These are phyloP conservation scores for Exophiala sp. DNA, from an alignment of 2,329 filamentous ascomycete species.

Conservation along the genomic window DNA sequence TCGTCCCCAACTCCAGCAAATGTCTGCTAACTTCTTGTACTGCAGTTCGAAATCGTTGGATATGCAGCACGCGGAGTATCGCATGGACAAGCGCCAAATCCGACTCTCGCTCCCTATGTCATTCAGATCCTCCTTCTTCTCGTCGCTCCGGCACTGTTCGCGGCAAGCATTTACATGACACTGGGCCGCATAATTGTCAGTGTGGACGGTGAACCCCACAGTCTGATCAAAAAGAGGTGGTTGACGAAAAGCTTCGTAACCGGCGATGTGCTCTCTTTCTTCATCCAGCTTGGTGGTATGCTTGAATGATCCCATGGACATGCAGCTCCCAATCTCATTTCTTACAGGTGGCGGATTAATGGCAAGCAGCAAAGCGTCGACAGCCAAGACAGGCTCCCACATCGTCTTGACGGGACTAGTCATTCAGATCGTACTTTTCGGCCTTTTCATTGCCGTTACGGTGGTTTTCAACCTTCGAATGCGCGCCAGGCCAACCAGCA, in stretches of 20 bases:
- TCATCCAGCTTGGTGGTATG: slow-evolving; percentile 32
- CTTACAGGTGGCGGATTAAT: slow-evolving; percentile 31
- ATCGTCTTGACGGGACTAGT: slow-evolving; percentile 54
- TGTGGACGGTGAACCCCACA: slow-evolving; percentile 35
- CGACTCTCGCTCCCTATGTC: slow-evolving; percentile 32
- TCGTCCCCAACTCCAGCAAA: too few relatives aligned
- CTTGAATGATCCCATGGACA: background rate
- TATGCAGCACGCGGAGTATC: slow-evolving; percentile 37
- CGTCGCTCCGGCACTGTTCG: slow-evolving; percentile 41
- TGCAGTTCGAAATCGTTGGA: slow-evolving; percentile 29
- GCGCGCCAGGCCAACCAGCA: slow-evolving; percentile 22
- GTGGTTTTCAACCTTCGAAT: slow-evolving; percentile 50
- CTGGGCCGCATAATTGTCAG: slow-evolving; percentile 39
- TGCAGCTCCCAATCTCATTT: slow-evolving; percentile 37
- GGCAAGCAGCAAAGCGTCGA: slow-evolving; percentile 1
- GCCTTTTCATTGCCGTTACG: slow-evolving; percentile 51
- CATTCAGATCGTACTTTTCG: slow-evolving; percentile 57
- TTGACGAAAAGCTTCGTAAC: slow-evolving; percentile 39
- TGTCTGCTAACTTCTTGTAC: slow-evolving; percentile 30
- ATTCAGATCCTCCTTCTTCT: slow-evolving; percentile 40
- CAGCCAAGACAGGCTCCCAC: slow-evolving; percentile 11
- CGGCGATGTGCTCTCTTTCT: slow-evolving; percentile 36
- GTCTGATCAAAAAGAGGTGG: slow-evolving; percentile 34
- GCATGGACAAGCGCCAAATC: slow-evolving; percentile 31
- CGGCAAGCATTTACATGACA: slow-evolving; percentile 40